These are phyloP conservation scores for Ophiostoma perfectum DNA, from an alignment of 2,329 filamentous ascomycete genomes.

Conservation along the genomic window DNA sequence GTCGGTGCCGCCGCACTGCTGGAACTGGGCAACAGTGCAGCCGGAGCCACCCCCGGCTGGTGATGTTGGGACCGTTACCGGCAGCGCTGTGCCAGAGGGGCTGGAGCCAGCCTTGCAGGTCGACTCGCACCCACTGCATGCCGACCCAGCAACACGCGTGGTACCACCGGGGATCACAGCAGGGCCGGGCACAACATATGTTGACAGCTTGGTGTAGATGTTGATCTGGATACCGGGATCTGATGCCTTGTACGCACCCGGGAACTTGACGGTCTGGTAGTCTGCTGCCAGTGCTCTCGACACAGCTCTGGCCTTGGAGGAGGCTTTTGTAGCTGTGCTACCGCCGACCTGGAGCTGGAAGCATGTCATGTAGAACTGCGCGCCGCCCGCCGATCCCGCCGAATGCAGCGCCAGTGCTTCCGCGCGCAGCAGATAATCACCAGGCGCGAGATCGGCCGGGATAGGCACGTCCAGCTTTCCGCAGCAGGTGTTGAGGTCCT, in stretches of 20 bases:
- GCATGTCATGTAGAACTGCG: not conserved
- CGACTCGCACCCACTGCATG: not conserved
- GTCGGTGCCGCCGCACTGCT: not conserved
- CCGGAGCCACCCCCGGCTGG: not conserved
- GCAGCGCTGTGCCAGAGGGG: not conserved
- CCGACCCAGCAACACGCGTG: not conserved
- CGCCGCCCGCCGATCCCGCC: not conserved
- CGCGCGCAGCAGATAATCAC: constrained; percentile 28
- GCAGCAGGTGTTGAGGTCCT: constrained; percentile 40
- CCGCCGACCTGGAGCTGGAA: constrained; percentile 3
- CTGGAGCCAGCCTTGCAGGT: not conserved
- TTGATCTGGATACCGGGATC: constrained; percentile 46
- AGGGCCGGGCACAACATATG: not conserved
- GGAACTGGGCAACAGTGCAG: not conserved
- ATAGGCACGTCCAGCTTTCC: constrained; percentile 38
- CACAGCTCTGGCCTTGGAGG: constrained; percentile 31
- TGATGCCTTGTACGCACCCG: constrained; percentile 40
- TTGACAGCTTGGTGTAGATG: constrained; percentile 38
- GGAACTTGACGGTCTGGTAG: constrained; percentile 33
- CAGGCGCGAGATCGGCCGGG: constrained; percentile 32
- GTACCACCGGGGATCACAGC: not conserved
- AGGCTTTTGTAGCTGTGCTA: not conserved
- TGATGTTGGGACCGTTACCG: not conserved
- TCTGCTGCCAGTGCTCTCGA: not conserved
- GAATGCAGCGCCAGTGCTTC: not conserved